A percentile compares a stretch with the other conserved stretches of the same genome.
These are phyloP conservation scores for Physaria fendleri DNA, from an alignment of 345 rosid genomes.

Conservation along the genomic window DNA sequence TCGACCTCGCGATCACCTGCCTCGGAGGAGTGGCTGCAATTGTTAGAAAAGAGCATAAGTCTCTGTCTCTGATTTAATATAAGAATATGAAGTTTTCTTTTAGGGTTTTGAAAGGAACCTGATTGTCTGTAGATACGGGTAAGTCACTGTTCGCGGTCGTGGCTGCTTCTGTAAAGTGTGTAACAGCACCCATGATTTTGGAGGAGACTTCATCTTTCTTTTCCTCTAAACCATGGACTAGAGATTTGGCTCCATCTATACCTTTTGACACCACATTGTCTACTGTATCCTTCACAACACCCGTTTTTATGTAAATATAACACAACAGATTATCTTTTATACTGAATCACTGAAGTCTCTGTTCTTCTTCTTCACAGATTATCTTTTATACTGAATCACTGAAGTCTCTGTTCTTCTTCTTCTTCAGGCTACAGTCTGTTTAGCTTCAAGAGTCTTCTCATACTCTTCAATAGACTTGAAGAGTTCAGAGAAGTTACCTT, in stretches of 20 bases:
- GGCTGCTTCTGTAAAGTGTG: conserved; percentile 4
- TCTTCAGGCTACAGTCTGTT: conserved; percentile 25
- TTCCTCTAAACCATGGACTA: conserved; percentile 25
- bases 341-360: too few relatives aligned
- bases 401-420: too few relatives aligned
- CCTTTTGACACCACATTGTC: conserved; percentile 24
- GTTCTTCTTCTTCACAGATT: too few relatives aligned
- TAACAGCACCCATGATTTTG: conserved; percentile 14
- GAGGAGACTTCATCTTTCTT: conserved; percentile 31
- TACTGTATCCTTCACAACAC: conserved; percentile 22
- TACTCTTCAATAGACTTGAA: conserved; percentile 92
- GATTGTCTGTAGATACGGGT: conserved; percentile 20
- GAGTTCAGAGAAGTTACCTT: conserved; percentile 91
- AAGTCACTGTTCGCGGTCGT: conserved; percentile 12
- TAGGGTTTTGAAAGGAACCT: conserved; percentile 9
- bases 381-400: too few relatives aligned
- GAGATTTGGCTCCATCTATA: conserved; percentile 27
- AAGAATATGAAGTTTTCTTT: background rate
- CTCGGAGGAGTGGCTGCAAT: conserved; percentile 27
- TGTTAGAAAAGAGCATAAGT: background rate
- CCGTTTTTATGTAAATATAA: too few relatives aligned
- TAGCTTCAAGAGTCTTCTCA: conserved; percentile 80
- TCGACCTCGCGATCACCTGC: conserved; percentile 6
- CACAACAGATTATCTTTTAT: too few relatives aligned
- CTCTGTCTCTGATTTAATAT: background rate